phyloP scores from a whole-genome alignment of 805 yeast species.

The Saturnispora kantuleensis region DNA sequence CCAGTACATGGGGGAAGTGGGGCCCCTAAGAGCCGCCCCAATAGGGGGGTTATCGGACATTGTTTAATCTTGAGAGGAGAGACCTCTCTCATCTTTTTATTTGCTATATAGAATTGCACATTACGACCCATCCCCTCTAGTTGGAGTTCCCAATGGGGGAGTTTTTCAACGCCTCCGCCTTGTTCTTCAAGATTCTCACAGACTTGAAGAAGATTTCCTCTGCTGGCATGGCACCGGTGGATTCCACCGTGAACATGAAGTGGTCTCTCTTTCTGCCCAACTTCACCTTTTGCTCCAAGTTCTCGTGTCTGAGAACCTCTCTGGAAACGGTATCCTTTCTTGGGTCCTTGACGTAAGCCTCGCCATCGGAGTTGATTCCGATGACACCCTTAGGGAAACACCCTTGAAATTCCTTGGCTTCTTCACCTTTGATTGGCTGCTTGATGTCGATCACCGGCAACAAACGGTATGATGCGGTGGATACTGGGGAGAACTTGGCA shows the following conservation, averaged over 20 bases:
- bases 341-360: slow-evolving; percentile 79
- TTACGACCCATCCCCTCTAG: slow-evolving; percentile 5
- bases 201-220: slow-evolving; percentile 92
- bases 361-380: slow-evolving; percentile 53
- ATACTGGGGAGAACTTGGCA: slow-evolving; percentile 95
- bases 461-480: slow-evolving; percentile 92
- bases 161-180: slow-evolving; percentile 68
- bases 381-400: slow-evolving; percentile 94
- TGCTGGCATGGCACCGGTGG: slow-evolving; percentile 95
- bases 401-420: slow-evolving; percentile 69
- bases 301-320: slow-evolving; percentile 90
- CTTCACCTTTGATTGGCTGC: slow-evolving; percentile 64
- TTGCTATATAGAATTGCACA: slow-evolving; percentile 1
- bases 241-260: slow-evolving; percentile 88
- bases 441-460: slow-evolving; percentile 77
- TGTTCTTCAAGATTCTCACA: slow-evolving; percentile 73
- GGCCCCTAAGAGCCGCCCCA: background rate
- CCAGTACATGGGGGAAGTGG: slow-evolving; percentile 3
- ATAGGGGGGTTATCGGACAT: background rate
- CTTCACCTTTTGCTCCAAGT: slow-evolving; percentile 80
- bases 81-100: background rate
- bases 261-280: slow-evolving; percentile 88
- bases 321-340: slow-evolving; percentile 95
- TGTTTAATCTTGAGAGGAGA: background rate
- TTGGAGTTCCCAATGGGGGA: slow-evolving; percentile 55